Evolutionary conservation across 2,329 filamentous ascomycete species (phyloP).

Genomic region (Purpureocillium lavendulum): DNA sequence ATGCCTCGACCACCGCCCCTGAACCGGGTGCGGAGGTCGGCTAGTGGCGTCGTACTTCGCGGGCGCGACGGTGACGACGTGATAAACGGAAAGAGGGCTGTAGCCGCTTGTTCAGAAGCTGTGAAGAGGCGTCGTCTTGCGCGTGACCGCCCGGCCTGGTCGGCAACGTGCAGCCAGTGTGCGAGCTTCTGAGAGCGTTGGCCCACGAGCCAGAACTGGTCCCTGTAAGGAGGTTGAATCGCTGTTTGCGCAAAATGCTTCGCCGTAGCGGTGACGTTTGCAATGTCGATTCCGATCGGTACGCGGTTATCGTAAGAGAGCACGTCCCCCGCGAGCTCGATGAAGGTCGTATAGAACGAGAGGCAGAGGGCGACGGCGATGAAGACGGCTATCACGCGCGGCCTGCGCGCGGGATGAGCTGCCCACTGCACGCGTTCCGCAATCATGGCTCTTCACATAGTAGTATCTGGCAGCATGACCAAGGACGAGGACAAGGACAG

Average conservation of each 20-base stretch:
- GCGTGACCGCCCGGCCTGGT: background rate
- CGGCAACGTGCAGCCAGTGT: conserved; percentile 10
- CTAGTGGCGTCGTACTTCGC: conserved; percentile 10
- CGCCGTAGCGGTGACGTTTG: conserved; percentile 2
- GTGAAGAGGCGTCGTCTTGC: background rate
- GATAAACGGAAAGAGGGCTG: conserved; percentile 18
- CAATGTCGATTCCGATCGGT: background rate
- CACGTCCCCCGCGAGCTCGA: too few relatives aligned
- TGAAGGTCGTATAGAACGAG: too few relatives aligned
- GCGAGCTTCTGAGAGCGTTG: conserved; percentile 15
- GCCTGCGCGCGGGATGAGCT: too few relatives aligned
- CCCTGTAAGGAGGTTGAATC: conserved; percentile 18
- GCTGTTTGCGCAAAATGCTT: conserved; percentile 19
- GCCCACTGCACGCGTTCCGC: too few relatives aligned
- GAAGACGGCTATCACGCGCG: too few relatives aligned
- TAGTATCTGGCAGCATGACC: too few relatives aligned
- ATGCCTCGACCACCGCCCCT: conserved; percentile 18
- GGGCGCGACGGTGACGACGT: background rate
- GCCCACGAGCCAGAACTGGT: conserved; percentile 22
- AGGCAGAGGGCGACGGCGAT: too few relatives aligned
- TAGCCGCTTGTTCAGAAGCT: conserved; percentile 8
- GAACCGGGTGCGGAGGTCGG: conserved; percentile 10
- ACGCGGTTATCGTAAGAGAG: too few relatives aligned
- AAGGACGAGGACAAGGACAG: too few relatives aligned
- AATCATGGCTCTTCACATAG: too few relatives aligned